Base-by-base conservation (phyloP, 1,284 basidiomycete species). In the Grifola frondosa region DNA sequence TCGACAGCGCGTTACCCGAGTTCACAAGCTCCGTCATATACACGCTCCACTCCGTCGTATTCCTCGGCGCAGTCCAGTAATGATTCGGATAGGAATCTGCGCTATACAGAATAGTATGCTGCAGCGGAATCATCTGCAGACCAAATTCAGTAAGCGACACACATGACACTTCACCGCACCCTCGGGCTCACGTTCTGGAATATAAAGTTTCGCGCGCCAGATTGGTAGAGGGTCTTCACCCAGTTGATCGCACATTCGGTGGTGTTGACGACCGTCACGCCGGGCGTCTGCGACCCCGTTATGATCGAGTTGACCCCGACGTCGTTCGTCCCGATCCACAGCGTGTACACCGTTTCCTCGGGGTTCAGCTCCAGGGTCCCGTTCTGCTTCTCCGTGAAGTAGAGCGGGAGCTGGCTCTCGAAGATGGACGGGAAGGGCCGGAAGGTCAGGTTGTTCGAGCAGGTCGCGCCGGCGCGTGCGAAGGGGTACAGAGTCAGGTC, bases 271-370 rank as follows among this genome's bases (percentile, higher is more conserved):
- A 74, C 55, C 6, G 67, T 71, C 13, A 68, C 67, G 1, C 62
- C 64, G 0, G 61, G 55, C 2, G 54, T 49, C 31, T 63, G 54
- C 9, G 29, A 20, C 0, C 56, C 56, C 1, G 67, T 70, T 6
- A 71, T 29, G n/a, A 73, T 54, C 23, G 60, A 63, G 16, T 52
- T 53, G 22, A 37, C 61, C 0, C 73, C 73, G 6, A 74, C 55
- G 46, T 72, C 71, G 49, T 73, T 73, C 28, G 73, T 71, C 4
- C 71, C 71, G 44, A 74, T 73, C 72, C 72, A 74, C 10, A 74
- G 60, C 6, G 69, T 69, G 42, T 70, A 73, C 9, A 73, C 48
- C 5, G 72, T 74, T 32, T 65, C 59, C 9, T 63, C 52, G 0
- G 64, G 44, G n/a, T 57, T 38, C 6, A 62, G 52, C 44, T 33